These are phyloP conservation scores for Citrus glauca DNA, from an alignment of 345 rosid genomes.

Conservation along the genomic window DNA sequence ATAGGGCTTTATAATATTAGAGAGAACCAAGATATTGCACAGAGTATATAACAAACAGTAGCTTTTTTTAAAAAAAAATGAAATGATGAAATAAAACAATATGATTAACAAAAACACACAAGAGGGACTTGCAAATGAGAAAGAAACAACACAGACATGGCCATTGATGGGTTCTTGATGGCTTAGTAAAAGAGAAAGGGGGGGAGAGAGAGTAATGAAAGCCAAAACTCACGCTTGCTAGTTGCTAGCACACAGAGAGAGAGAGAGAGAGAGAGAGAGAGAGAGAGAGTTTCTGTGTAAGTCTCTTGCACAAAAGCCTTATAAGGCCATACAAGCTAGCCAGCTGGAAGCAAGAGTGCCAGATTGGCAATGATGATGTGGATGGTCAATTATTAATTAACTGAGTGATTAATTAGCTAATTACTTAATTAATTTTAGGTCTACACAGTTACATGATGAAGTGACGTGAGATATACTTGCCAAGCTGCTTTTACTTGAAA, in stretches of 20 bases:
- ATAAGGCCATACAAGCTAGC: slow-evolving; percentile 22
- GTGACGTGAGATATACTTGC: slow-evolving; percentile 45
- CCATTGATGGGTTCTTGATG: slow-evolving; percentile 36
- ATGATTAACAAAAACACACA: slow-evolving; percentile 5
- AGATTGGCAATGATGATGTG: slow-evolving; percentile 33
- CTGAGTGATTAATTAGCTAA: neutral
- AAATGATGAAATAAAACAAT: slow-evolving; percentile 23
- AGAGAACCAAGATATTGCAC: slow-evolving; percentile 2
- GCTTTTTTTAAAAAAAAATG: neutral
- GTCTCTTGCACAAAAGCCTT: slow-evolving; percentile 24
- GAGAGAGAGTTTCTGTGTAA: slow-evolving; percentile 1
- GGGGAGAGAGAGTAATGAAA: slow-evolving; percentile 39
- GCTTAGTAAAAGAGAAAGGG: neutral
- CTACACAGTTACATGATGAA: slow-evolving; percentile 22
- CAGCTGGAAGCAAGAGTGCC: slow-evolving; percentile 21
- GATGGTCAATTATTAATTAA: slow-evolving; percentile 14
- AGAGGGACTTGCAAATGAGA: neutral
- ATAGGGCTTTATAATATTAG: slow-evolving; percentile 18
- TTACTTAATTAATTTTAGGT: neutral
- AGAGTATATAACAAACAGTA: slow-evolving; percentile 25
- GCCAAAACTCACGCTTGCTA: slow-evolving; percentile 54
- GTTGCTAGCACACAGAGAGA: slow-evolving; percentile 6
- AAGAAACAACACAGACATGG: slow-evolving; percentile 34
- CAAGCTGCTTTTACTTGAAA: slow-evolving; percentile 35
- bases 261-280: neutral